Conservation (phyloP, 1,284 basidiomycete species). For the Moesziomyces globuligerus region DNA sequence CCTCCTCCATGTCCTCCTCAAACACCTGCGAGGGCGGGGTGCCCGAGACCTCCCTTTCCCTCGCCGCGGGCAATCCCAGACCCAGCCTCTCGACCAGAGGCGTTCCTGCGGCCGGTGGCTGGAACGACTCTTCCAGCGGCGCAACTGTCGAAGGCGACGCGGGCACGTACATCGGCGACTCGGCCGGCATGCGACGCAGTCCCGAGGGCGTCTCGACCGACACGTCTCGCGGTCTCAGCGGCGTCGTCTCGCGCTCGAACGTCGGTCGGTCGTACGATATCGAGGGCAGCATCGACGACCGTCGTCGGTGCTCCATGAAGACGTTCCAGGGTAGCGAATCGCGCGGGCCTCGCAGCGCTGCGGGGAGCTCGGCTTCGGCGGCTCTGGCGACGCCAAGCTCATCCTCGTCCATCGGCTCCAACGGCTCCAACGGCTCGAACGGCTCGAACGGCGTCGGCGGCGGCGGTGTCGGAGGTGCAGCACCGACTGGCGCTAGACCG, state of each 20-base stretch:
- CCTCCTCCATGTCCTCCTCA: constrained; percentile 31
- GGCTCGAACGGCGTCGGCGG: constrained; percentile 24
- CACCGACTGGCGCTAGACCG: neutral
- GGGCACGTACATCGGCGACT: constrained; percentile 21
- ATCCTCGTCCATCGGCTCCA: constrained; percentile 8
- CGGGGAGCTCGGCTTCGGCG: constrained; percentile 11
- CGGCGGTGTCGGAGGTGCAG: constrained; percentile 18
- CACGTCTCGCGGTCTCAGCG: constrained; percentile 19
- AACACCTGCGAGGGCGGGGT: constrained; percentile 21
- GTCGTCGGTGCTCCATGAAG: constrained; percentile 33
- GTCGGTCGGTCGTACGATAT: constrained; percentile 30
- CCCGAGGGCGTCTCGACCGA: constrained; percentile 47
- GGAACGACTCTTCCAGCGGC: constrained; percentile 21
- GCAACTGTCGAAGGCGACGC: constrained; percentile 26
- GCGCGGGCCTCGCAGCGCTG: constrained; percentile 20
- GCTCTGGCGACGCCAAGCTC: constrained; percentile 25
- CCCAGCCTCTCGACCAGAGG: constrained; percentile 14
- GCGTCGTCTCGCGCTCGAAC: constrained; percentile 28
- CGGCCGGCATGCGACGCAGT: constrained; percentile 14
- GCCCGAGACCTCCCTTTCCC: neutral
- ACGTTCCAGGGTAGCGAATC: constrained; percentile 46
- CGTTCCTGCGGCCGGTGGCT: constrained; percentile 7
- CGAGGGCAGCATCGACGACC: constrained; percentile 43
- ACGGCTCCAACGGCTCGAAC: constrained; percentile 25
- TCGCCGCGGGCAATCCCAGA: constrained; percentile 14